Percentiles rank a stretch among this genome's conserved stretches.
phyloP scores from a whole-genome alignment of 495 filamentous ascomycete species.

The Lasiosphaeris hirsuta region DNA sequence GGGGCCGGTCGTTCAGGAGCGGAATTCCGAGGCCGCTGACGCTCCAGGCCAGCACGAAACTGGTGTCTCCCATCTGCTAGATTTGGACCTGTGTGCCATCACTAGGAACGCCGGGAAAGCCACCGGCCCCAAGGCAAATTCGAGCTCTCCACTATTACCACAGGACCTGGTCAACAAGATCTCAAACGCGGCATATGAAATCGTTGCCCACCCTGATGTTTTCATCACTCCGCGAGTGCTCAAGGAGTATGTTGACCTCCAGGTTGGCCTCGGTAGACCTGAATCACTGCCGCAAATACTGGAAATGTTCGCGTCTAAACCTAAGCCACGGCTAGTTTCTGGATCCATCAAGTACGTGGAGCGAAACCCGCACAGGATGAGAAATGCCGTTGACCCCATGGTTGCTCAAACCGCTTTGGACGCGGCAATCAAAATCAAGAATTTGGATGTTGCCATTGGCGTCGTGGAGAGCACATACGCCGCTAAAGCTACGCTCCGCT shows the following conservation, averaged over 20 bases:
- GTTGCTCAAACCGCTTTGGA: conserved; percentile 68
- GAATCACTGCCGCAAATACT: conserved; percentile 75
- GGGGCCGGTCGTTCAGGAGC: conserved; percentile 10
- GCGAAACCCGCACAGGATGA: conserved; percentile 63
- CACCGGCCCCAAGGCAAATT: not conserved
- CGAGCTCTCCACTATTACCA: conserved; percentile 5
- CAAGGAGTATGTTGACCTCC: conserved; percentile 64
- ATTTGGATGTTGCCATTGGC: conserved; percentile 70
- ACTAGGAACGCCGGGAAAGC: conserved; percentile 14
- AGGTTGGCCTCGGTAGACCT: conserved; percentile 65
- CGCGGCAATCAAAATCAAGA: conserved; percentile 70
- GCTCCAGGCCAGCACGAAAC: conserved; percentile 11
- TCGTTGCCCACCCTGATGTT: conserved; percentile 71
- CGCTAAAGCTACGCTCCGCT: conserved; percentile 65
- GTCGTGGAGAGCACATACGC: conserved; percentile 78
- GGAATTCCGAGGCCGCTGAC: conserved; percentile 14
- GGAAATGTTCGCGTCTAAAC: conserved; percentile 79
- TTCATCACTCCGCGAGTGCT: conserved; percentile 76
- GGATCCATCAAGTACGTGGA: conserved; percentile 56
- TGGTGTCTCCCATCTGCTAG: conserved; percentile 27
- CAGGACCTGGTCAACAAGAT: conserved; percentile 40
- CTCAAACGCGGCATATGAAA: conserved; percentile 54
- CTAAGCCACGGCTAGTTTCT: conserved; percentile 59
- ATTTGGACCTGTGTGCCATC: conserved; percentile 18
- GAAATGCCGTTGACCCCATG: conserved; percentile 64